Evolutionary conservation across 179 eudicot species (phyloP), one percentile per base, ranked within the genome.

Genomic region (Amaranthus tricolor): DNA sequence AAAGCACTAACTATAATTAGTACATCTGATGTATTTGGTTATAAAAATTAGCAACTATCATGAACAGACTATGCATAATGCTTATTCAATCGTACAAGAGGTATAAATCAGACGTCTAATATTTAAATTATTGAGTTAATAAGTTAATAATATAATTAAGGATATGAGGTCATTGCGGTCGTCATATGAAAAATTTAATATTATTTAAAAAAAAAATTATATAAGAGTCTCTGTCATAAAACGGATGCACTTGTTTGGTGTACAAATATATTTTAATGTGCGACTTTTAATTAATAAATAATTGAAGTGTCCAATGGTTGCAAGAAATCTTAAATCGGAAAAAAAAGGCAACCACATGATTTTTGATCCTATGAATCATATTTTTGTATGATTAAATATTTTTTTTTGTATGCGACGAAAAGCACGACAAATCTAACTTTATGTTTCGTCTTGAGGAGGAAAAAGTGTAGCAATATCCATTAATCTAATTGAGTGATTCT

Each of bases 81-180:
- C 61, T 65, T 64, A 54, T 73, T 73, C 66, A 45, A 51, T 58
- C 58, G 49, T 48, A 43, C 70, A 44, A 31, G 17, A 69, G 82
- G 71, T 76, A 76, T 72, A 68, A 31, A 56, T 81, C 74, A 68
- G 74, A 73, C 72, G 60, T 77, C 55, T 40, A 67, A 21, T 71
- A 31, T 21, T 72, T 56, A 71, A 71, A 65, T 66, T 9, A 57
- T 59, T 64, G 59, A 40, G 52, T 4, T 59, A 19, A 48, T 66
- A 14, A 45, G n/a, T 4, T 0, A 40, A 11, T 57, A 5, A 15
- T 54, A 16, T 31, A 77, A 73, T 80, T 76, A 57, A 62, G 13
- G 57, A 15, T 21, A 54, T 81, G 72, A 56, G 57, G 84, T 81
- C 84, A 81, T 52, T 68, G 80, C 75, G 62, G 57, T 19, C 80